Evolutionary conservation across 2,329 filamentous ascomycete species (phyloP).

Genomic region (Beauveria varroae): DNA sequence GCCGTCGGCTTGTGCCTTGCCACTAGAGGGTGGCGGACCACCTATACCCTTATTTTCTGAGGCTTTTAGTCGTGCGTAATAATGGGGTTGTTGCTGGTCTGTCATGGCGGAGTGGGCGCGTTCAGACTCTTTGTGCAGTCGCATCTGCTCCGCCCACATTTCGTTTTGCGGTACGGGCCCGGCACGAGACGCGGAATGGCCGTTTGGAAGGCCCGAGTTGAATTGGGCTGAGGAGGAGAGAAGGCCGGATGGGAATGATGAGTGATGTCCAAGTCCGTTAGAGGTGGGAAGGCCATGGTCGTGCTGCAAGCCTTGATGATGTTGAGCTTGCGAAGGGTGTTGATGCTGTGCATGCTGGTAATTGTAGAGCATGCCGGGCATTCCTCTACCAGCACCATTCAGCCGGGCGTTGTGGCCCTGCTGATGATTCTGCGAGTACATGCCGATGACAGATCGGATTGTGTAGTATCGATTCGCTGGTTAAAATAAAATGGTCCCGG

Average conservation of each 20-base stretch:
- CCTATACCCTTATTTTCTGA: slow-evolving; percentile 61
- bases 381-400: slow-evolving; percentile 52
- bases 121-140: slow-evolving; percentile 70
- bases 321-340: slow-evolving; percentile 57
- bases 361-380: slow-evolving; percentile 60
- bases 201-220: slow-evolving; percentile 49
- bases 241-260: slow-evolving; percentile 30
- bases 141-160: slow-evolving; percentile 85
- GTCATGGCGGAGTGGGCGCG: slow-evolving; percentile 64
- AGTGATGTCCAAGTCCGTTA: slow-evolving; percentile 44
- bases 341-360: slow-evolving; percentile 56
- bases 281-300: slow-evolving; percentile 48
- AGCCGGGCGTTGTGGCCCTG: slow-evolving; percentile 69
- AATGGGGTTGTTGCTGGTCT: slow-evolving; percentile 56
- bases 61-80: slow-evolving; percentile 66
- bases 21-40: slow-evolving; percentile 43
- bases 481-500: neutral
- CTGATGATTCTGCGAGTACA: slow-evolving; percentile 68
- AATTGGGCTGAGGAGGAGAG: slow-evolving; percentile 59
- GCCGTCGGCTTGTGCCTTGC: slow-evolving; percentile 38
- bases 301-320: slow-evolving; percentile 52
- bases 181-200: slow-evolving; percentile 42
- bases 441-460: slow-evolving; percentile 32
- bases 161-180: slow-evolving; percentile 49
- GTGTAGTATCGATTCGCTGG: slow-evolving; percentile 1